A percentile compares a stretch with the other conserved stretches of the same genome.
These are phyloP conservation scores for Ogataea sp. DNA, from an alignment of 805 yeast species.

Conservation along the genomic window DNA sequence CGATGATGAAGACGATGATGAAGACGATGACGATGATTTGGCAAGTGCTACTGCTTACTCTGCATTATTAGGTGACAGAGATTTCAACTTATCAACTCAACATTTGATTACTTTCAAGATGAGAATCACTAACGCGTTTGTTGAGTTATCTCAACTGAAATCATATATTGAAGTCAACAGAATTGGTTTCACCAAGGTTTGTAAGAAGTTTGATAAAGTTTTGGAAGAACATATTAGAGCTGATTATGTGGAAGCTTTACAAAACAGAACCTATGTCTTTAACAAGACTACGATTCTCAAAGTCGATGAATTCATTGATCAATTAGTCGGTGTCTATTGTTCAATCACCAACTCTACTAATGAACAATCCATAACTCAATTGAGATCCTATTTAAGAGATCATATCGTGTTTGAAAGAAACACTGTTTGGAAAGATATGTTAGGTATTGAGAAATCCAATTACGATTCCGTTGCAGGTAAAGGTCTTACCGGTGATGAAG, in stretches of 20 bases:
- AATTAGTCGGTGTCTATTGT: constrained; percentile 20
- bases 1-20: constrained; percentile 27
- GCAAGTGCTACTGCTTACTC: constrained; percentile 30
- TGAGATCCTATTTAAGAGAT: constrained; percentile 48
- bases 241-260: constrained; percentile 25
- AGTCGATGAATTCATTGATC: constrained; percentile 22
- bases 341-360: constrained; percentile 15
- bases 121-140: constrained; percentile 34
- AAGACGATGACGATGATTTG: constrained; percentile 30
- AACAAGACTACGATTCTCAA: constrained; percentile 16
- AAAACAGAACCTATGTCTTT: constrained; percentile 30
- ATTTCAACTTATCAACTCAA: constrained; percentile 42
- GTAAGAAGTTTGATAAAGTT: constrained; percentile 46
- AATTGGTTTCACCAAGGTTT: constrained; percentile 45
- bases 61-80: constrained; percentile 41
- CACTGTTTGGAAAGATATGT: constrained; percentile 51
- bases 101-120: constrained; percentile 39
- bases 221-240: constrained; percentile 35
- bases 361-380: constrained; percentile 15
- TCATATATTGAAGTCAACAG: constrained; percentile 43
- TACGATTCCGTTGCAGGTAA: constrained; percentile 17
- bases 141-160: constrained; percentile 39
- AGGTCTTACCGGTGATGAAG: constrained; percentile 26
- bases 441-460: constrained; percentile 31
- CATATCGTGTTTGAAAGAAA: constrained; percentile 51